Conservation (phyloP, 306 rosid species). For the Cyclanthera cordifolia region DNA sequence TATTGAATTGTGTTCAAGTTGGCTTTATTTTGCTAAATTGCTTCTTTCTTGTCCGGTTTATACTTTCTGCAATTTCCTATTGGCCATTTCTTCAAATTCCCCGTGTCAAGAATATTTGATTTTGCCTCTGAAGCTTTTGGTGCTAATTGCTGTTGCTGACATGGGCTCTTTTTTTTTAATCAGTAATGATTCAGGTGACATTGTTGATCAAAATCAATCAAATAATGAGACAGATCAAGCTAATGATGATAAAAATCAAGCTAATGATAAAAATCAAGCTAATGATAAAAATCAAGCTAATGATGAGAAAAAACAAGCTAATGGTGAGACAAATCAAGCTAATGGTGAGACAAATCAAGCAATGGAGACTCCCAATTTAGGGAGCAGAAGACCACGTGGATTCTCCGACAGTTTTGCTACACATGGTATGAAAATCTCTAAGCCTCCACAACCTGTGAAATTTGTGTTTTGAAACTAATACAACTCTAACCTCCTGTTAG, state of each 20-base stretch:
- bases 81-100: background rate
- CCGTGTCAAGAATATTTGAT: background rate
- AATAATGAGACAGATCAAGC: slow-evolving; percentile 25
- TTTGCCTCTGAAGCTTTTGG: background rate
- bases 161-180: slow-evolving; percentile 20
- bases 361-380: slow-evolving; percentile 7
- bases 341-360: slow-evolving; percentile 11
- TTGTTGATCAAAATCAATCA: slow-evolving; percentile 21
- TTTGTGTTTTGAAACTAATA: background rate
- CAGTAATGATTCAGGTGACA: slow-evolving; percentile 39
- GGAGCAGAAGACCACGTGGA: slow-evolving; percentile 33
- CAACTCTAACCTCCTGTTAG: background rate
- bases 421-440: slow-evolving; percentile 26
- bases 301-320: background rate
- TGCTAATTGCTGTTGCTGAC: slow-evolving; percentile 27
- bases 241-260: background rate
- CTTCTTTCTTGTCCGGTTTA: background rate
- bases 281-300: background rate
- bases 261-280: background rate
- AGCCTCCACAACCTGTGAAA: background rate
- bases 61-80: background rate
- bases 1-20: background rate
- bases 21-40: background rate
- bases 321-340: no score
- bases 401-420: slow-evolving; percentile 51